phyloP scores from a whole-genome alignment of 164 flowering plant species.

The Piper betle region DNA sequence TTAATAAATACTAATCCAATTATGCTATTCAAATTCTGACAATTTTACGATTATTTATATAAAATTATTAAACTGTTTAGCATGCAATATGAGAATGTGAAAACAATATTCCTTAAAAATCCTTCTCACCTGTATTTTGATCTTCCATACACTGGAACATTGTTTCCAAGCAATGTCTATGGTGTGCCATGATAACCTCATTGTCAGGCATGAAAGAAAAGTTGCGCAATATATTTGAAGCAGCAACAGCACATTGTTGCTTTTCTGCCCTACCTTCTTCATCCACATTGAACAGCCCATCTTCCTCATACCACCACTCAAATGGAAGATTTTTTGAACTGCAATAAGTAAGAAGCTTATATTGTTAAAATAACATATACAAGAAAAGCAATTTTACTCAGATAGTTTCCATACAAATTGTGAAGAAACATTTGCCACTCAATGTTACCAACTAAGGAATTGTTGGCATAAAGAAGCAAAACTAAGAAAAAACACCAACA shows the following conservation, averaged over 20 bases:
- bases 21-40: background rate
- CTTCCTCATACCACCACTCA: slow-evolving; percentile 86
- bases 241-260: slow-evolving; percentile 94
- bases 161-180: slow-evolving; percentile 81
- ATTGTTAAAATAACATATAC: slow-evolving; percentile 26
- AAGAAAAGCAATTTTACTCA: slow-evolving; percentile 20
- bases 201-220: slow-evolving; percentile 96
- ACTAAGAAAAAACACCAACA: no score
- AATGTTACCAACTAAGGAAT: no score
- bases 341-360: slow-evolving; percentile 27
- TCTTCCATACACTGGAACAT: slow-evolving; percentile 77
- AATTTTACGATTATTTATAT: no score
- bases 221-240: slow-evolving; percentile 88
- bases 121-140: slow-evolving; percentile 38
- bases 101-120: no score
- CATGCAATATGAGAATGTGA: background rate
- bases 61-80: background rate
- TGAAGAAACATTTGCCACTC: no score
- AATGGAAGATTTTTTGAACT: slow-evolving; percentile 30
- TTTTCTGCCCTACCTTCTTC: slow-evolving; percentile 88
- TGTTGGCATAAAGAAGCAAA: no score
- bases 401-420: no score
- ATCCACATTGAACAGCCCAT: slow-evolving; percentile 83
- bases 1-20: no score
- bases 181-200: slow-evolving; percentile 69